Evolutionary conservation across 345 rosid species (phyloP).

Genomic region (Aegle marmelos): DNA sequence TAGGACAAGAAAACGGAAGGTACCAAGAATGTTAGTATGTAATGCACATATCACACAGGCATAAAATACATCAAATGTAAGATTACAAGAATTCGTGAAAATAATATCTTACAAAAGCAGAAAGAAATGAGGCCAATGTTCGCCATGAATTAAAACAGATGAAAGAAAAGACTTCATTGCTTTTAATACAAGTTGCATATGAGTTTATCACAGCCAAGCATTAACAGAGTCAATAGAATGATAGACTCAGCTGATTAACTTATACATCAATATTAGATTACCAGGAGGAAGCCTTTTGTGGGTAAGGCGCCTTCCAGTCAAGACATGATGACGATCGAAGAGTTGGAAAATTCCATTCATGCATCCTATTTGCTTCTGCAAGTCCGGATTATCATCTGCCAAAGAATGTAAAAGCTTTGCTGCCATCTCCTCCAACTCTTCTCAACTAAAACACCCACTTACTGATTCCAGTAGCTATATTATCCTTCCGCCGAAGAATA

Average conservation of each 20-base stretch:
- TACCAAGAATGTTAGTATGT: neutral
- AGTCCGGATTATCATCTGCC: slow-evolving; percentile 90
- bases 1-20: slow-evolving; percentile 9
- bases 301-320: slow-evolving; percentile 46
- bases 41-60: neutral
- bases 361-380: slow-evolving; percentile 95
- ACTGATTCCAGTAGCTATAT: neutral
- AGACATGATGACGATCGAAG: slow-evolving; percentile 70
- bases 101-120: neutral
- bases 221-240: neutral
- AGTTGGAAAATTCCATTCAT: slow-evolving; percentile 91
- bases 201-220: neutral
- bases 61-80: neutral
- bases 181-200: neutral
- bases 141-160: neutral
- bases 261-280: slow-evolving; percentile 16
- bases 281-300: slow-evolving; percentile 72
- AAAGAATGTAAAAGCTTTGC: slow-evolving; percentile 89
- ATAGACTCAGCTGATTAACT: neutral
- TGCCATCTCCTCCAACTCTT: slow-evolving; percentile 53
- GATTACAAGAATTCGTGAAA: neutral
- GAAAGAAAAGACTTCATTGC: neutral
- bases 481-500: slow-evolving; percentile 5
- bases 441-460: neutral
- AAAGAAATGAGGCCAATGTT: neutral